Conservation (phyloP, 768 basidiomycete species). For the Dentipellis sp. region DNA sequence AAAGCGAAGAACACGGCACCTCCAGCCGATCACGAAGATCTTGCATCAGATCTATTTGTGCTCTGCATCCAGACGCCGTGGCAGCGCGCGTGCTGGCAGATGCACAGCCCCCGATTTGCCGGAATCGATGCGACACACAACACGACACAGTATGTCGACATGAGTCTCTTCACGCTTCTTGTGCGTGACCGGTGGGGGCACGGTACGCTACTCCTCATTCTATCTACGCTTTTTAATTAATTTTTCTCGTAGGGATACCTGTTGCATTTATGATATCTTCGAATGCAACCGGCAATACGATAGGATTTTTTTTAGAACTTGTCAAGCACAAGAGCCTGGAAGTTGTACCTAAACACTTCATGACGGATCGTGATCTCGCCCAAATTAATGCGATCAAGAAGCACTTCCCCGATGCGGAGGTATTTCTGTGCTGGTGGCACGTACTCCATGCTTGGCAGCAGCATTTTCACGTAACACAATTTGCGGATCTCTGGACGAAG, state of each 20-base stretch:
- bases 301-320: background rate
- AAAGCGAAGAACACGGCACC: background rate
- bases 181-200: conserved; percentile 1
- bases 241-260: background rate
- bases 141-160: background rate
- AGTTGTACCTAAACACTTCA: background rate
- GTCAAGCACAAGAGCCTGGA: background rate
- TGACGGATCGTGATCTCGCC: conserved; percentile 1
- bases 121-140: background rate
- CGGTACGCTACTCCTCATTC: no score
- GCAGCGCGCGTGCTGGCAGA: background rate
- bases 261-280: background rate
- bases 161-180: background rate
- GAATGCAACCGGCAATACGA: background rate
- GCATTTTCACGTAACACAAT: background rate
- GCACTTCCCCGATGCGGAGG: background rate
- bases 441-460: background rate
- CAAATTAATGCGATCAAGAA: background rate
- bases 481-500: background rate
- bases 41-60: background rate
- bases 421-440: conserved; percentile 2
- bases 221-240: background rate
- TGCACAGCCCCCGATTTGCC: background rate
- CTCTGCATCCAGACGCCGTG: background rate
- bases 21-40: background rate